phyloP scores from a whole-genome alignment of 78 protist species.

The Cavenderia fasciculata region DNA sequence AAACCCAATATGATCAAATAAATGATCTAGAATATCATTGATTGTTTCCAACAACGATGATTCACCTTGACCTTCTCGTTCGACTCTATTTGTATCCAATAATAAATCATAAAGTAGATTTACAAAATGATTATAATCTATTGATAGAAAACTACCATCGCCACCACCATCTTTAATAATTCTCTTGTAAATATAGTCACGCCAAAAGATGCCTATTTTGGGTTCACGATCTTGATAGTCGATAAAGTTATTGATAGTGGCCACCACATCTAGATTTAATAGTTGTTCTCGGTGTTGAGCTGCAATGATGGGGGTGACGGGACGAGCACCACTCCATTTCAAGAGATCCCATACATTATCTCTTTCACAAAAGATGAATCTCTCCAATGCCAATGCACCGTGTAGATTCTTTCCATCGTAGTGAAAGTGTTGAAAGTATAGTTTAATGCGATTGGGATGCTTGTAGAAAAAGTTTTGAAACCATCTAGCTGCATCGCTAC shows the following conservation, averaged over 20 bases:
- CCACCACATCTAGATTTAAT: not conserved
- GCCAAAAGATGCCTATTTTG: not conserved
- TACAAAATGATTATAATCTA: not conserved
- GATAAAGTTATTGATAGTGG: not conserved
- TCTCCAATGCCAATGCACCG: not conserved
- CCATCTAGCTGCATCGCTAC: too few species aligned
- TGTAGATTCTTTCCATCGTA: not conserved
- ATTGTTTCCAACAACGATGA: too few species aligned
- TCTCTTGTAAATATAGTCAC: too few species aligned
- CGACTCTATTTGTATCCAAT: too few species aligned
- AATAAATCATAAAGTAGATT: not conserved
- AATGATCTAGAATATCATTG: too few species aligned
- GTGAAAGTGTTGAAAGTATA: not conserved
- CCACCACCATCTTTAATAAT: not conserved
- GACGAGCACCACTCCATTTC: not conserved
- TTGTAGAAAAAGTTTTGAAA: too few species aligned
- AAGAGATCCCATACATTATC: not conserved
- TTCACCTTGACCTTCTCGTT: too few species aligned
- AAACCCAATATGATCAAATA: too few species aligned
- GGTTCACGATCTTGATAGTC: too few species aligned
- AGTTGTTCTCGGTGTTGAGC: not conserved
- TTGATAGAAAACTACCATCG: not conserved
- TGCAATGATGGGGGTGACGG: not conserved
- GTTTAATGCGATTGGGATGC: conserved; percentile 2
- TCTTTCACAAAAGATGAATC: not conserved